These are phyloP conservation scores for Fraxinus albicans DNA, from an alignment of 305 asterid genomes.

Conservation along the genomic window DNA sequence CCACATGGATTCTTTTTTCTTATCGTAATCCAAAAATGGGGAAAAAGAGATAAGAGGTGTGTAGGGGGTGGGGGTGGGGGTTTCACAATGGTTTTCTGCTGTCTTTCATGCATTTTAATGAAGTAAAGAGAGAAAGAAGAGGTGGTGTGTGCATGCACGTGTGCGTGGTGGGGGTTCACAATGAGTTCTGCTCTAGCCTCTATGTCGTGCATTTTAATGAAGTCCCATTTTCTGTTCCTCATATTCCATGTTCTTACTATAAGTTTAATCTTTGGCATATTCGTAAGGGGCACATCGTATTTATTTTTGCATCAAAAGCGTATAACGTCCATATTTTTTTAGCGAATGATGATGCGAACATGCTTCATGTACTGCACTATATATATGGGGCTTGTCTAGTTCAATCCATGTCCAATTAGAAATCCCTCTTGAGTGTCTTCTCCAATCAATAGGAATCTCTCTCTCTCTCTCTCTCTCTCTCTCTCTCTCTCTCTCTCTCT, in stretches of 20 bases:
- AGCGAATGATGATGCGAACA: background rate
- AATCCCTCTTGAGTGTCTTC: background rate
- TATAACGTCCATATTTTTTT: background rate
- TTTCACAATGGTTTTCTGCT: background rate
- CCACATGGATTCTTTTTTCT: background rate
- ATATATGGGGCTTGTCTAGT: constrained; percentile 14
- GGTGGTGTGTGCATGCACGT: background rate
- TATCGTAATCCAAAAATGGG: background rate
- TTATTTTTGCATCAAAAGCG: background rate
- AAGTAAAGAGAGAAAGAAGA: background rate
- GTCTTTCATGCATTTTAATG: background rate
- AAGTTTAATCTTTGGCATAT: background rate
- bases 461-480: constrained; percentile 12
- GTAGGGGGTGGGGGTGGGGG: no score
- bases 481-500: constrained; percentile 1
- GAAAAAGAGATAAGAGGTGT: background rate
- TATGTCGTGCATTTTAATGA: background rate
- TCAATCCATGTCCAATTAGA: constrained; percentile 10
- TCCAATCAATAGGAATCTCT: background rate
- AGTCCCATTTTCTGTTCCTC: background rate
- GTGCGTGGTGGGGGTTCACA: background rate
- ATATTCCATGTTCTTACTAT: background rate
- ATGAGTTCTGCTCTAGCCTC: background rate
- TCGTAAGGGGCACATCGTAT: background rate
- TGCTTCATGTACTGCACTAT: constrained; percentile 16